phyloP scores from a whole-genome alignment of 1,139 yeast genomes.

The Tardiomyces blankii region DNA sequence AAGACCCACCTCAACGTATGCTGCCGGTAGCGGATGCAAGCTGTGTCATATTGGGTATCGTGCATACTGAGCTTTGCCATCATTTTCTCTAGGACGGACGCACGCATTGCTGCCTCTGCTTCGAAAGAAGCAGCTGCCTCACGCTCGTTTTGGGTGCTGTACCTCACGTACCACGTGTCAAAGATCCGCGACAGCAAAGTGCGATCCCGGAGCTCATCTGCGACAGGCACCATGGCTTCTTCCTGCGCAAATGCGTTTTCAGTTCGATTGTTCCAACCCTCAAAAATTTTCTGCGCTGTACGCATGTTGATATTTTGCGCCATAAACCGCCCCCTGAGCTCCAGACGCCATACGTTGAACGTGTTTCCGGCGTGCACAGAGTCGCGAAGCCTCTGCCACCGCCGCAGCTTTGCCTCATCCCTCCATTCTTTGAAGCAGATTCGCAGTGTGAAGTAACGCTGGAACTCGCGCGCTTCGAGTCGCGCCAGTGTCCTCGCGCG shows the following conservation, averaged over 20 bases:
- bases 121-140: background rate
- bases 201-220: background rate
- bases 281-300: background rate
- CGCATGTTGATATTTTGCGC: background rate
- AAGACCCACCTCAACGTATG: background rate
- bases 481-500: background rate
- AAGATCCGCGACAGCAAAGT: background rate
- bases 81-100: background rate
- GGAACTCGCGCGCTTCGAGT: background rate
- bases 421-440: background rate
- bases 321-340: background rate
- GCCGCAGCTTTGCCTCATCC: background rate
- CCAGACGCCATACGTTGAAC: background rate
- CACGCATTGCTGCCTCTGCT: background rate
- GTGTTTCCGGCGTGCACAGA: background rate
- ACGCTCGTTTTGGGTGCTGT: background rate
- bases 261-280: background rate
- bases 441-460: background rate
- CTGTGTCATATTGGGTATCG: background rate
- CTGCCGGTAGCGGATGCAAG: background rate
- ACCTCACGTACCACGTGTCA: background rate
- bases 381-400: background rate
- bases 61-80: background rate
- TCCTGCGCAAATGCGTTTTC: background rate
- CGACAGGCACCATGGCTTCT: background rate